phyloP scores from a whole-genome alignment of 192 early-diverging fungal genomes.

The Coemansia sp. region DNA sequence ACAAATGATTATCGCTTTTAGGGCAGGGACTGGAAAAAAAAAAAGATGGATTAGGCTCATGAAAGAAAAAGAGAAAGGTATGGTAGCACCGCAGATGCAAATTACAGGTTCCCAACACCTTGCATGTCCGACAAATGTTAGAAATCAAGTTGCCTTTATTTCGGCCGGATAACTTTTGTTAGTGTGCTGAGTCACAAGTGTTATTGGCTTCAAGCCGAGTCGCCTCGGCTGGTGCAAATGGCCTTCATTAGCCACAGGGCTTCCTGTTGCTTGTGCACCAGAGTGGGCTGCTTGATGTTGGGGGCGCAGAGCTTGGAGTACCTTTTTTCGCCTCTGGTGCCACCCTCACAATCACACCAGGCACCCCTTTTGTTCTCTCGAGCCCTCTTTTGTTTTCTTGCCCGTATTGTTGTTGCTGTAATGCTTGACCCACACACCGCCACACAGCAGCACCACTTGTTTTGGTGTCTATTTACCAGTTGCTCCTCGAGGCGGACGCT shows the following conservation, averaged over 20 bases:
- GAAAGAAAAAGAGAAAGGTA: background rate
- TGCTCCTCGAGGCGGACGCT: background rate
- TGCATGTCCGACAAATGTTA: slow-evolving; percentile 2
- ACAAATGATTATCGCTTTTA: background rate
- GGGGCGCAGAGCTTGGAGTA: background rate
- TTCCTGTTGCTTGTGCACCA: background rate
- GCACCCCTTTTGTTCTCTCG: background rate
- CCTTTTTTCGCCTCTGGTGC: background rate
- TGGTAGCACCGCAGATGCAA: background rate
- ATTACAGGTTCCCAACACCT: background rate
- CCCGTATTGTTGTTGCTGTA: background rate
- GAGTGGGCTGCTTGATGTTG: background rate
- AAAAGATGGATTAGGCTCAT: background rate
- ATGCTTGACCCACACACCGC: background rate
- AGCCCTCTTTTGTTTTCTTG: background rate
- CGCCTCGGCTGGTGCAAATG: background rate
- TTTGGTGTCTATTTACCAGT: background rate
- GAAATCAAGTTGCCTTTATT: background rate
- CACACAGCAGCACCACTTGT: background rate
- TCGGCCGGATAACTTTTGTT: background rate
- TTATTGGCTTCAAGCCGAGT: background rate
- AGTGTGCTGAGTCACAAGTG: background rate
- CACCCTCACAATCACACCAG: background rate
- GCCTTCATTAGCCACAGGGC: background rate
- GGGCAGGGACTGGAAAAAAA: background rate